A percentile compares a stretch with the other conserved stretches of the same genome.
Conservation (phyloP, 2,329 filamentous ascomycete genomes). For the Knoxdaviesia capensis region DNA sequence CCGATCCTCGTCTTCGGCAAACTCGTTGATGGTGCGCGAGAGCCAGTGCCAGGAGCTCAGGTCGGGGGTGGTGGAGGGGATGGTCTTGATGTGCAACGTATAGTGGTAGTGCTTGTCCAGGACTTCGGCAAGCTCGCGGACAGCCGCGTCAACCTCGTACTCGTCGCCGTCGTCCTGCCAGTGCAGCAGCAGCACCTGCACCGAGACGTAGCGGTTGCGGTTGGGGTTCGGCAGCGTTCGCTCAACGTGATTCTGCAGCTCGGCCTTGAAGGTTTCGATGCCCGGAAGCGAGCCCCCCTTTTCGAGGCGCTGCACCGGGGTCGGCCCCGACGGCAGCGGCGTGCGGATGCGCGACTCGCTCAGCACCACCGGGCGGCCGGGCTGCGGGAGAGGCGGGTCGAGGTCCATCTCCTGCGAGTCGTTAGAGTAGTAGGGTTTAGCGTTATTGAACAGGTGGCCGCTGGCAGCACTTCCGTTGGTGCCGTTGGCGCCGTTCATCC, state of each 20-base stretch:
- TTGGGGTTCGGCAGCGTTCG: slow-evolving; percentile 27
- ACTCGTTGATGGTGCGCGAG: slow-evolving; percentile 27
- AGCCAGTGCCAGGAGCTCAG: slow-evolving; percentile 33
- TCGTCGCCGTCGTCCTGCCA: slow-evolving; percentile 33
- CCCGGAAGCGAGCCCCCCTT: slow-evolving; percentile 27
- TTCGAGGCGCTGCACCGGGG: slow-evolving; percentile 17
- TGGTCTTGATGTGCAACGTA: slow-evolving; percentile 23
- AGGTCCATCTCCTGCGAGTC: slow-evolving; percentile 34
- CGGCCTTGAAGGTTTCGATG: slow-evolving; percentile 28
- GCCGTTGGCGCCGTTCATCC: too few species aligned
- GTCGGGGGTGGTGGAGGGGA: slow-evolving; percentile 26
- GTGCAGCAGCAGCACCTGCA: slow-evolving; percentile 29
- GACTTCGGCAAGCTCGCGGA: slow-evolving; percentile 27
- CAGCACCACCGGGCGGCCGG: slow-evolving; percentile 17
- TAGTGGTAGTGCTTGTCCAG: slow-evolving; percentile 33
- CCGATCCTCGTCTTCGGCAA: slow-evolving; percentile 30
- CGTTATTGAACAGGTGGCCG: too few species aligned
- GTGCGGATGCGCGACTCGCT: slow-evolving; percentile 32
- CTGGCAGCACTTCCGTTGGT: too few species aligned
- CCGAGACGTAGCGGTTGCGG: slow-evolving; percentile 31
- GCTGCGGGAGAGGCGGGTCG: slow-evolving; percentile 19
- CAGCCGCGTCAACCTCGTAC: slow-evolving; percentile 11
- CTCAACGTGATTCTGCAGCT: slow-evolving; percentile 29
- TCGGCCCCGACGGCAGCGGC: slow-evolving; percentile 32
- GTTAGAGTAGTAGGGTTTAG: too few species aligned